Evolutionary conservation across 2,329 filamentous ascomycete genomes (phyloP).

Genomic region (Chaetomium globosum): DNA sequence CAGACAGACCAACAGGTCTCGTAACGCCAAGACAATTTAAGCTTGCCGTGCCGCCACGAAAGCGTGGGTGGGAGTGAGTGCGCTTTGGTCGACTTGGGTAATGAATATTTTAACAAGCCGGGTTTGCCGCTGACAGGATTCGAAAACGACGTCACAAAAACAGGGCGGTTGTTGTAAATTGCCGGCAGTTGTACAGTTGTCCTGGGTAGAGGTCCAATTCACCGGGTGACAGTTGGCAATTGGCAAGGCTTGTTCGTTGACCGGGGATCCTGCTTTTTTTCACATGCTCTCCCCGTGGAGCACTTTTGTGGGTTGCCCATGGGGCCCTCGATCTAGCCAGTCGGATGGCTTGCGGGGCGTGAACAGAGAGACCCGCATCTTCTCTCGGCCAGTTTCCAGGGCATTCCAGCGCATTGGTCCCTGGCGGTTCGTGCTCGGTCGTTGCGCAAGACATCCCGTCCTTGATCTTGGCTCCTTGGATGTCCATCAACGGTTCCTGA

Average conservation of each 20-base stretch:
- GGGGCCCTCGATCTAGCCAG: not conserved
- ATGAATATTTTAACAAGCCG: not conserved
- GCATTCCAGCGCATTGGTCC: slow-evolving; percentile 10
- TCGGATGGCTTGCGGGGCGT: slow-evolving; percentile 1
- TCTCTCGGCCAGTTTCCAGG: slow-evolving; percentile 18
- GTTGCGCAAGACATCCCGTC: not conserved
- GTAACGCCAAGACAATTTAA: slow-evolving; percentile 32
- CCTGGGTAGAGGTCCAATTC: not conserved
- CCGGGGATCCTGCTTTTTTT: slow-evolving; percentile 32
- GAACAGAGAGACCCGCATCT: slow-evolving; percentile 15
- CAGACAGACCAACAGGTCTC: slow-evolving; percentile 17
- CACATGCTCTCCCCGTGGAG: slow-evolving; percentile 28
- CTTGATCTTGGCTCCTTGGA: not conserved
- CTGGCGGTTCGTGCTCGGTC: not conserved
- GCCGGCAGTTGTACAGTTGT: slow-evolving; percentile 12
- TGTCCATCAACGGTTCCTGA: not conserved
- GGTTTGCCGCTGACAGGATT: slow-evolving; percentile 13
- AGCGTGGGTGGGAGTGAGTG: not conserved
- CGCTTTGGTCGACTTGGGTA: not conserved
- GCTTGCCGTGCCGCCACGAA: slow-evolving; percentile 17
- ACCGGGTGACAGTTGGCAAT: slow-evolving; percentile 2
- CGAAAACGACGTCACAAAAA: slow-evolving; percentile 20
- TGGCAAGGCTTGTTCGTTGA: slow-evolving; percentile 1
- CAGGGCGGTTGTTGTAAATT: not conserved
- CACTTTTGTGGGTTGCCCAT: slow-evolving; percentile 28